Conservation (phyloP, 2,329 filamentous ascomycete species). For the Grosmannia penicillata region DNA sequence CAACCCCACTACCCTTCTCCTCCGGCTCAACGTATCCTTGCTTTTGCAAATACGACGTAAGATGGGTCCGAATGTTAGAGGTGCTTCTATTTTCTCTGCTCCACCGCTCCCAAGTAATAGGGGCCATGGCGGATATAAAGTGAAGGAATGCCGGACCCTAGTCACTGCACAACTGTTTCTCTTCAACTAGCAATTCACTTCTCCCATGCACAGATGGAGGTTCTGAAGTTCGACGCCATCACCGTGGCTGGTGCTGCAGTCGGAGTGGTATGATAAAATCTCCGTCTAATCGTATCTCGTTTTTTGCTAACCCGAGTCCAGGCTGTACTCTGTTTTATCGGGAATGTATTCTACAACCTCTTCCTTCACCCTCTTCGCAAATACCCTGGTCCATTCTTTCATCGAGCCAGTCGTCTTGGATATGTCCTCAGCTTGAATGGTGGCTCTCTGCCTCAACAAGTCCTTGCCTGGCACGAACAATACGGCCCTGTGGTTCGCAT, state of each 20-base stretch:
- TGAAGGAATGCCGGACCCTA: too few relatives aligned
- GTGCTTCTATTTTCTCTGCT: too few relatives aligned
- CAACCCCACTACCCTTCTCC: too few relatives aligned
- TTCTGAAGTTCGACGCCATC: not conserved
- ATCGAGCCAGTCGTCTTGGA: constrained; percentile 11
- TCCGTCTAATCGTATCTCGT: not conserved
- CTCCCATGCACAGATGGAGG: not conserved
- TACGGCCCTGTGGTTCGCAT: constrained; percentile 26
- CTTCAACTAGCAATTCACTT: not conserved
- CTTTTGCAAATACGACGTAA: too few relatives aligned
- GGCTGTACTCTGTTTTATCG: not conserved
- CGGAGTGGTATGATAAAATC: not conserved
- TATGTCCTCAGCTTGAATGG: not conserved
- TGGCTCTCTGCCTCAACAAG: constrained; percentile 10
- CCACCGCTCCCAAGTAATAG: too few relatives aligned
- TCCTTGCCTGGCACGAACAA: constrained; percentile 8
- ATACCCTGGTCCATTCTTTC: constrained; percentile 17
- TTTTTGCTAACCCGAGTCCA: not conserved
- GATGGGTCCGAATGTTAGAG: too few relatives aligned
- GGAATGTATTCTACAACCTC: constrained; percentile 16
- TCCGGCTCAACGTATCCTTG: too few relatives aligned
- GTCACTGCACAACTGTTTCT: not conserved
- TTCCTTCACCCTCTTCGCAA: constrained; percentile 18
- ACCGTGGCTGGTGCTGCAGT: not conserved
- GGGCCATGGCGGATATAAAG: too few relatives aligned